Base-by-base conservation (phyloP, 208 protist species). In the Leishmania lainsoni region DNA sequence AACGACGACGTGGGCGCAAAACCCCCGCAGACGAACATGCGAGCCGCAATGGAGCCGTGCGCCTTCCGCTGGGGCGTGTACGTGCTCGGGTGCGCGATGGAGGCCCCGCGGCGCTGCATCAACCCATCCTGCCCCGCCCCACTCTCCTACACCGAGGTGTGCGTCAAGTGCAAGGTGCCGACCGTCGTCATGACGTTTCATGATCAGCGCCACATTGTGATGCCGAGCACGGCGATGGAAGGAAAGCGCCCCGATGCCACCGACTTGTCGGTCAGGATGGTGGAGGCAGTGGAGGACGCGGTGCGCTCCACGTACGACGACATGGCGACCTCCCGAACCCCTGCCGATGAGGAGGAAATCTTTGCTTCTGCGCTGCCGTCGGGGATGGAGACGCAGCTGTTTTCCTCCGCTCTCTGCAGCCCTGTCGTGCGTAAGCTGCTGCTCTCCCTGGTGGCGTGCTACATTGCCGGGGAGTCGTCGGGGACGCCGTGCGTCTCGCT, bases 31-130 rank as follows among this genome's bases (percentile, higher is more conserved):
- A 0, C 3, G 5, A 39, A 5, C 5, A 1, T 63, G 29, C 22
- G 26, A 35, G n/a, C 54, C 22, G 39, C 39, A 29, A 35, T 72
- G 72, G 49, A 70, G 65, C 76, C 72, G 70, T 68, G 26, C 69
- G 48, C 59, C 20, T 88, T 87, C 54, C 79, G 63, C 58, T 89
- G 86, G 86, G 88, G 86, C 17, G 79, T 89, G 32, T 84, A 87
- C 78, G 58, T 52, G 8, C 83, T 91, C 22, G 48, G 74, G 69
- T 76, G 81, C 54, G 86, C 49, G 83, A 71, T 91, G 58, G 73
- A 87, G 59, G 49, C 75, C 10, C 81, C 83, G 56, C 85, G 83
- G n/a, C 82, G 81, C 49, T 91, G 88, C 81, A 83, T 87, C 77
- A 86, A 89, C 78, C 85, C 86, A 20, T 69, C 71, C 75, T 89